Evolutionary conservation across 2,329 filamentous ascomycete species (phyloP).

Genomic region (Cytospora piceae): DNA sequence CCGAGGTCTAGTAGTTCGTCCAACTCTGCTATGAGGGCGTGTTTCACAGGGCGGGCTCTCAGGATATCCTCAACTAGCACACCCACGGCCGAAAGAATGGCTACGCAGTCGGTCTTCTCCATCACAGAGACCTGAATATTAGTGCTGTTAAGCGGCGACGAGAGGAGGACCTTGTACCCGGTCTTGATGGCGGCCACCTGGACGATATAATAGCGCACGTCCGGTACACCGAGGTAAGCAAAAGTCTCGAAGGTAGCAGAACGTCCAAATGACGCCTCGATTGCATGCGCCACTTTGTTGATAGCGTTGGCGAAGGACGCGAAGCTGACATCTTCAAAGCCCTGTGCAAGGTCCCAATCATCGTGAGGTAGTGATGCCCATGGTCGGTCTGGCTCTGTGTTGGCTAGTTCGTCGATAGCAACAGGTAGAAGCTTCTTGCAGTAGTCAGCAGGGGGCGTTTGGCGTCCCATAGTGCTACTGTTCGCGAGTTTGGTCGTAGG

Average conservation of each 20-base stretch:
- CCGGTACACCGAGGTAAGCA: conserved; percentile 32
- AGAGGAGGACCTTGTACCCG: conserved; percentile 32
- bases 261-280: conserved; percentile 28
- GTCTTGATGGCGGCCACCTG: conserved; percentile 33
- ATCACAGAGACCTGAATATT: conserved; percentile 31
- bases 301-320: conserved; percentile 31
- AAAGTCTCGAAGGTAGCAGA: conserved; percentile 31
- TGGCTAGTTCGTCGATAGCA: conserved; percentile 31
- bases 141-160: conserved; percentile 33
- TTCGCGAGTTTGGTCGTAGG: not conserved
- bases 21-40: conserved; percentile 28
- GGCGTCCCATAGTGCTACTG: conserved; percentile 9
- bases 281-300: conserved; percentile 33
- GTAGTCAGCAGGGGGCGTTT: conserved; percentile 12
- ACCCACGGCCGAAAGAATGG: conserved; percentile 30
- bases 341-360: conserved; percentile 31
- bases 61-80: conserved; percentile 31
- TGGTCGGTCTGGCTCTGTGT: conserved; percentile 27
- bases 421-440: conserved; percentile 31
- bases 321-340: conserved; percentile 34
- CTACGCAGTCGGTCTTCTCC: conserved; percentile 29
- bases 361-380: conserved; percentile 33
- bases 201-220: conserved; percentile 33
- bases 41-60: conserved; percentile 5
- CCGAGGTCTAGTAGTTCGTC: conserved; percentile 27